Evolutionary conservation across 805 yeast genomes (phyloP).

Genomic region (Candida ovalis): DNA sequence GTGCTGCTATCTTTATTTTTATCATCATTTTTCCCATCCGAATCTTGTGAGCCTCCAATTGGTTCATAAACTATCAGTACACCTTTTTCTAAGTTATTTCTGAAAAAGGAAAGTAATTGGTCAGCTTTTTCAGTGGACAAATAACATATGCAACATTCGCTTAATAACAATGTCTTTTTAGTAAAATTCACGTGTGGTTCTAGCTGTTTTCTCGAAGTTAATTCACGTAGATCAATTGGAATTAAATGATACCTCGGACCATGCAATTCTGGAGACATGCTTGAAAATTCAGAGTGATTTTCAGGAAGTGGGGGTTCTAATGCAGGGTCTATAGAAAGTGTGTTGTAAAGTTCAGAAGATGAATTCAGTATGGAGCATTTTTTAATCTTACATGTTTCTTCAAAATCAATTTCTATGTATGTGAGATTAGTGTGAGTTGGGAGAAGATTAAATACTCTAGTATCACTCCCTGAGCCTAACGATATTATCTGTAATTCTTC

Average conservation of each 20-base stretch:
- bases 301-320: slow-evolving; percentile 9
- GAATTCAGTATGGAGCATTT: slow-evolving; percentile 39
- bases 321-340: slow-evolving; percentile 1
- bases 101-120: slow-evolving; percentile 42
- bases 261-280: slow-evolving; percentile 30
- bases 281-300: slow-evolving; percentile 21
- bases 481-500: slow-evolving; percentile 52
- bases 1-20: background rate
- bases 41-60: slow-evolving; percentile 50
- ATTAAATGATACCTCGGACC: slow-evolving; percentile 46
- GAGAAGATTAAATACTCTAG: slow-evolving; percentile 55
- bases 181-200: slow-evolving; percentile 19
- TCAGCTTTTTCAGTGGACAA: slow-evolving; percentile 48
- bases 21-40: too few relatives aligned
- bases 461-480: slow-evolving; percentile 81
- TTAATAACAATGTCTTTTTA: slow-evolving; percentile 57
- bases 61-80: slow-evolving; percentile 63
- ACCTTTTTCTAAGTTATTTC: slow-evolving; percentile 20
- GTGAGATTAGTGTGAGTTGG: slow-evolving; percentile 29
- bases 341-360: slow-evolving; percentile 28
- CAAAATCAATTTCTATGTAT: slow-evolving; percentile 65
- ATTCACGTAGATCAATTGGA: slow-evolving; percentile 50
- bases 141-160: slow-evolving; percentile 79
- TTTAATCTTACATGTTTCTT: slow-evolving; percentile 49
- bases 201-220: slow-evolving; percentile 13